phyloP scores from a whole-genome alignment of 106 monocot genomes.

The Platanthera guangdongensis region DNA sequence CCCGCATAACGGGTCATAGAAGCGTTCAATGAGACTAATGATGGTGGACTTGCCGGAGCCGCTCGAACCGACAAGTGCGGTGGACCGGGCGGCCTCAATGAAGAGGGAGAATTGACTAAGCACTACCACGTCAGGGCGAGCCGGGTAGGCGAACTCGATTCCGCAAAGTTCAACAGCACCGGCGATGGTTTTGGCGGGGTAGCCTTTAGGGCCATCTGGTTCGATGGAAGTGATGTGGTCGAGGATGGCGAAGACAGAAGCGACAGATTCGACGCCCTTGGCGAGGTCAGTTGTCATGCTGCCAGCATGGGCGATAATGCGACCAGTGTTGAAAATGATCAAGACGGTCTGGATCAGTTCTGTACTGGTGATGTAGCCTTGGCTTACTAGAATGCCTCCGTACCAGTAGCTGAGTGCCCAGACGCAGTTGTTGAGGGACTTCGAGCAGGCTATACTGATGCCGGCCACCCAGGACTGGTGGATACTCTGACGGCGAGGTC shows the following conservation, averaged over 20 bases:
- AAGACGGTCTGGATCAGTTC: conserved; percentile 18
- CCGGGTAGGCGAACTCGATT: conserved; percentile 16
- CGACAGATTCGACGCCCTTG: conserved; percentile 13
- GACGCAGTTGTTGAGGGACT: conserved; percentile 2
- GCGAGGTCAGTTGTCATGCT: conserved; percentile 29
- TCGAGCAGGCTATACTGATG: conserved; percentile 10
- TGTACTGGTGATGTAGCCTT: conserved; percentile 14
- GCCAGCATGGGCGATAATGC: conserved; percentile 24
- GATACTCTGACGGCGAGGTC: conserved; percentile 7
- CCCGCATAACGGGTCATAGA: conserved; percentile 22
- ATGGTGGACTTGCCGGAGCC: conserved; percentile 34
- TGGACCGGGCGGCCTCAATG: conserved; percentile 14
- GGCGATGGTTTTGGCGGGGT: background rate
- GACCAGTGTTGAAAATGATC: conserved; percentile 15
- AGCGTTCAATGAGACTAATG: conserved; percentile 30
- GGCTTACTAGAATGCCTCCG: conserved; percentile 11
- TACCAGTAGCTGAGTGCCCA: conserved; percentile 28
- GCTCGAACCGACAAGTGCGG: conserved; percentile 24
- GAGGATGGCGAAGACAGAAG: conserved; percentile 5
- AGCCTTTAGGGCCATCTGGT: conserved; percentile 11
- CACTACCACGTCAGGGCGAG: conserved; percentile 14
- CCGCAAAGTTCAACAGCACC: conserved; percentile 1
- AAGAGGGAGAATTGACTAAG: conserved; percentile 14
- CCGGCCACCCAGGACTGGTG: conserved; percentile 26
- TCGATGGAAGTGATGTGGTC: conserved; percentile 4